Conservation (phyloP, 2,329 filamentous ascomycete species). For the Dothideomycetidae sp. region DNA sequence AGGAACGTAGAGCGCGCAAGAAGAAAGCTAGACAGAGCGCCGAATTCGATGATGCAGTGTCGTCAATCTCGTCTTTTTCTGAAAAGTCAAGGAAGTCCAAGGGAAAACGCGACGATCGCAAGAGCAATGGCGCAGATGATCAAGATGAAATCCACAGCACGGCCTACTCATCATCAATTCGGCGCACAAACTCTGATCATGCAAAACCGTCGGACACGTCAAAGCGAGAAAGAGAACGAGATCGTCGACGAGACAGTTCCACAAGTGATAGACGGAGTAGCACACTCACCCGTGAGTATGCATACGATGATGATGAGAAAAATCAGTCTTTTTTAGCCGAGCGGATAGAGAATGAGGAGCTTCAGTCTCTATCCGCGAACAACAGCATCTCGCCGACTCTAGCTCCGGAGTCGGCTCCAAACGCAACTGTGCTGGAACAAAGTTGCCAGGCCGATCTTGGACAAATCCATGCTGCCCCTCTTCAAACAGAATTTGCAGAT, state of each 20-base stretch:
- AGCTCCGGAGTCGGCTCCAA: conserved; percentile 17
- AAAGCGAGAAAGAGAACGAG: conserved; percentile 7
- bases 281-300: conserved; percentile 2
- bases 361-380: conserved; percentile 32
- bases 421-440: conserved; percentile 16
- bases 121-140: conserved; percentile 19
- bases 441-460: no score
- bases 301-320: conserved; percentile 14
- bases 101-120: conserved; percentile 26
- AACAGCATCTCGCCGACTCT: conserved; percentile 14
- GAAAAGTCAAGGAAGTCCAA: conserved; percentile 13
- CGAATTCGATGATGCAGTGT: conserved; percentile 29
- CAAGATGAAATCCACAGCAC: conserved; percentile 12
- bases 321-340: conserved; percentile 49
- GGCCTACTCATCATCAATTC: conserved; percentile 12
- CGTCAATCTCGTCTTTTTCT: conserved; percentile 27
- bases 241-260: conserved; percentile 1
- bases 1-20: conserved; percentile 9
- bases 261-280: not conserved
- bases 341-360: conserved; percentile 44
- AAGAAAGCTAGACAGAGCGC: conserved; percentile 26
- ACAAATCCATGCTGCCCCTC: no score
- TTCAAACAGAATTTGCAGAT: no score
- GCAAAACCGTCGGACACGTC: conserved; percentile 11
- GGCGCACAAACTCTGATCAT: conserved; percentile 16